phyloP scores from a whole-genome alignment of 164 flowering plant genomes.

The Liquidambar formosana region DNA sequence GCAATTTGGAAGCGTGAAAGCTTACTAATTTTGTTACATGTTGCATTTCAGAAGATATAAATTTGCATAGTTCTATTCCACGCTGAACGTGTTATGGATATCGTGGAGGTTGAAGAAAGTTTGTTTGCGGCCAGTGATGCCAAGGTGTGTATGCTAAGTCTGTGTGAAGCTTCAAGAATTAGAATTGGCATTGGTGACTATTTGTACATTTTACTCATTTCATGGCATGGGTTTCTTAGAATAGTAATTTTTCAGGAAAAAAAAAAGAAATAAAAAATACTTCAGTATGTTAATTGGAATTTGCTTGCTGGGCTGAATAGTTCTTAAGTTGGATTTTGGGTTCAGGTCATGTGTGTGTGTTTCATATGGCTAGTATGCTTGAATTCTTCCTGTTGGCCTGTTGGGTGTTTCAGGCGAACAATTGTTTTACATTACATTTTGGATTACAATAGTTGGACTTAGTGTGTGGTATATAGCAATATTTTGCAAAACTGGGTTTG shows the following conservation, averaged over 20 bases:
- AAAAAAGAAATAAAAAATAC: too few relatives aligned
- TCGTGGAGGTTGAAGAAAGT: slow-evolving; percentile 79
- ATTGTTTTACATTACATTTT: too few relatives aligned
- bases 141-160: slow-evolving; percentile 56
- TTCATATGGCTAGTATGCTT: background rate
- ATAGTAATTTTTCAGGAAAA: too few relatives aligned
- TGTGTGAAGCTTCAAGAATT: too few relatives aligned
- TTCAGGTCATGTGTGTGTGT: background rate
- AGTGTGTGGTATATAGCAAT: too few relatives aligned
- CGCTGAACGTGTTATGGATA: slow-evolving; percentile 56
- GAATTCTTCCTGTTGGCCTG: background rate
- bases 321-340: background rate
- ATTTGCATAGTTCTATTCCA: slow-evolving; percentile 8
- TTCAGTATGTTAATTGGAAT: background rate
- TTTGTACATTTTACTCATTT: too few relatives aligned
- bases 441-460: too few relatives aligned
- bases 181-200: background rate
- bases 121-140: slow-evolving; percentile 81
- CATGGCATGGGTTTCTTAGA: too few relatives aligned
- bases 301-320: background rate
- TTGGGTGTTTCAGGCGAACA: too few relatives aligned
- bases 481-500: too few relatives aligned
- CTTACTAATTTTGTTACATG: background rate
- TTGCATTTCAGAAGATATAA: slow-evolving; percentile 30
- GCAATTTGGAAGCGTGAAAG: background rate